Evolutionary conservation across 768 basidiomycete species (phyloP).

Genomic region (Rhizopogon vulgaris): DNA sequence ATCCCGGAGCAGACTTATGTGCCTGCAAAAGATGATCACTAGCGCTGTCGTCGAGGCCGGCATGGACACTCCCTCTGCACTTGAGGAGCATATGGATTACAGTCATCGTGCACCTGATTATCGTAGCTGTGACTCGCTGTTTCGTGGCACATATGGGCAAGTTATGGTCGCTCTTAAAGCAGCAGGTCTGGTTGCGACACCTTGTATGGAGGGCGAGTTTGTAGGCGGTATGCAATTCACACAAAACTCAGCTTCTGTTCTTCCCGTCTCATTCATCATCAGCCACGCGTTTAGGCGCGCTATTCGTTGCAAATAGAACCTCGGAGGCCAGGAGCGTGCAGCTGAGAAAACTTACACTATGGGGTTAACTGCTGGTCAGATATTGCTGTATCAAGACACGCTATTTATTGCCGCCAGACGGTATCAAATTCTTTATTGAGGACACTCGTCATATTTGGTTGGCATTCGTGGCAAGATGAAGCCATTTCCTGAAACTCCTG

Average conservation of each 20-base stretch:
- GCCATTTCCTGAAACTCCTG: background rate
- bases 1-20: constrained; percentile 18
- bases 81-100: background rate
- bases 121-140: constrained; percentile 16
- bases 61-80: constrained; percentile 29
- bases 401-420: background rate
- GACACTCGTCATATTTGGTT: background rate
- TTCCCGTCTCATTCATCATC: background rate
- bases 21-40: constrained; percentile 30
- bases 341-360: constrained; percentile 33
- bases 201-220: constrained; percentile 24
- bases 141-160: constrained; percentile 39
- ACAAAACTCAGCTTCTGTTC: background rate
- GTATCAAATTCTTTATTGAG: background rate
- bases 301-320: constrained; percentile 31
- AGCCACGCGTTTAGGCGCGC: constrained; percentile 36
- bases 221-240: constrained; percentile 23
- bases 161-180: constrained; percentile 31
- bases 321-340: constrained; percentile 26
- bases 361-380: constrained; percentile 24
- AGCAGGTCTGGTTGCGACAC: constrained; percentile 30
- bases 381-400: background rate
- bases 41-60: constrained; percentile 33
- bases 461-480: background rate
- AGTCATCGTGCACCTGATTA: constrained; percentile 1